phyloP scores from a whole-genome alignment of 2,329 filamentous ascomycete genomes.

The Fusarium robinianum region DNA sequence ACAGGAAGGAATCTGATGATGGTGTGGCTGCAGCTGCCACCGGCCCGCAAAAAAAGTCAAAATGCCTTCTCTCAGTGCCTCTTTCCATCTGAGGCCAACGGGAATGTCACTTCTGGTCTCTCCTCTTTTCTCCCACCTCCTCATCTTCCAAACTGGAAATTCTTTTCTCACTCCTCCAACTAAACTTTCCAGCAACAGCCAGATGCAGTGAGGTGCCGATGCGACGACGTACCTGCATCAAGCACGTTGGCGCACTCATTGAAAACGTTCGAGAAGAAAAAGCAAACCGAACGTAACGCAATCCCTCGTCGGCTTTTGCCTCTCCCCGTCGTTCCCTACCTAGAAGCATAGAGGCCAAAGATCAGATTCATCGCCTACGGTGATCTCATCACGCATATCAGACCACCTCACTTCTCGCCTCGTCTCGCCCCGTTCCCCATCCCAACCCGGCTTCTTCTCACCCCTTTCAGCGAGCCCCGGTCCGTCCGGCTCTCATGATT shows the following conservation, averaged over 20 bases:
- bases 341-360: not conserved
- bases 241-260: slow-evolving; percentile 19
- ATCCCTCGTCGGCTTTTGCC: not conserved
- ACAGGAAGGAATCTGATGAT: slow-evolving; percentile 23
- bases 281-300: not conserved
- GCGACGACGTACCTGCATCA: slow-evolving; percentile 31
- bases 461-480: slow-evolving; percentile 5
- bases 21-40: slow-evolving; percentile 27
- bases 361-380: slow-evolving; percentile 12
- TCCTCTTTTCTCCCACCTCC: slow-evolving; percentile 7
- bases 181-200: slow-evolving; percentile 13
- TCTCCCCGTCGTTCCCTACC: too few relatives aligned
- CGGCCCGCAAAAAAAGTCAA: slow-evolving; percentile 9
- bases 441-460: not conserved
- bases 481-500: slow-evolving; percentile 22
- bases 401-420: slow-evolving; percentile 32
- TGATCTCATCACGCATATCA: slow-evolving; percentile 36
- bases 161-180: slow-evolving; percentile 7
- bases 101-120: slow-evolving; percentile 24
- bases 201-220: slow-evolving; percentile 15
- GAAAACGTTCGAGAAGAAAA: slow-evolving; percentile 1
- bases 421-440: slow-evolving; percentile 10
- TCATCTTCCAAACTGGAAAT: not conserved
- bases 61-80: slow-evolving; percentile 1
- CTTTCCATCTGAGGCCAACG: slow-evolving; percentile 2